Conservation (phyloP, 73 alveolate genomes). For the Paramecium biaurelia region DNA sequence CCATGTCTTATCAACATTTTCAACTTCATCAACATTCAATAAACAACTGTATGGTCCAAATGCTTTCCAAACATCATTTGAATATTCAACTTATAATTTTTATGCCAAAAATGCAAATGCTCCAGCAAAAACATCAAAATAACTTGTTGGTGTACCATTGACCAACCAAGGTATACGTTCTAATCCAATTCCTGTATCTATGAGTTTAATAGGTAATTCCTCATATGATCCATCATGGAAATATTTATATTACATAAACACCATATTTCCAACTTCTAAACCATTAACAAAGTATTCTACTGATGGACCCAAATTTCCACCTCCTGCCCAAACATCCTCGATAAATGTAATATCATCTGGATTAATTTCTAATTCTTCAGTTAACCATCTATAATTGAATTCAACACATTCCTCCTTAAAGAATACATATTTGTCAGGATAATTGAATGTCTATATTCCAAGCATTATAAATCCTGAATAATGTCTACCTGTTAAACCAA, state of each 20-base stretch:
- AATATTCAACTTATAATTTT: conserved; percentile 75
- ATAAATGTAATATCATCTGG: conserved; percentile 97
- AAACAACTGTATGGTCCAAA: conserved; percentile 97
- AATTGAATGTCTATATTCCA: conserved; percentile 97
- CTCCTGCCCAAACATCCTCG: conserved; percentile 99
- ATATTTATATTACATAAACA: conserved; percentile 96
- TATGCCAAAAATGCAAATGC: conserved; percentile 79
- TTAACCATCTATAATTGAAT: conserved; percentile 96
- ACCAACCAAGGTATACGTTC: conserved; percentile 98
- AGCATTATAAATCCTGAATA: conserved; percentile 98
- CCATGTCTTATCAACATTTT: conserved; percentile 96
- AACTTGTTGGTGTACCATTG: conserved; percentile 96
- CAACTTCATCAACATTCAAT: conserved; percentile 95
- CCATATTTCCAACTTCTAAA: conserved; percentile 98
- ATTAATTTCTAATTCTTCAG: conserved; percentile 90
- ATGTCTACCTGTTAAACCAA: conserved; percentile 98
- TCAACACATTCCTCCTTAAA: conserved; percentile 98
- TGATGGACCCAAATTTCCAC: conserved; percentile 99
- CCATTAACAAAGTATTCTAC: conserved; percentile 98
- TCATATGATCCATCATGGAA: conserved; percentile 97
- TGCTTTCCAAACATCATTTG: conserved; percentile 92
- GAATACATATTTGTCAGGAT: conserved; percentile 91
- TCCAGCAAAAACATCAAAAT: conserved; percentile 90
- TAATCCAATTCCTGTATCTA: conserved; percentile 98
- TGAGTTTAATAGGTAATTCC: conserved; percentile 93